Percentiles rank a stretch among this genome's conserved stretches.
phyloP scores from a whole-genome alignment of 306 rosid genomes.

The Quercus aquifolioides region DNA sequence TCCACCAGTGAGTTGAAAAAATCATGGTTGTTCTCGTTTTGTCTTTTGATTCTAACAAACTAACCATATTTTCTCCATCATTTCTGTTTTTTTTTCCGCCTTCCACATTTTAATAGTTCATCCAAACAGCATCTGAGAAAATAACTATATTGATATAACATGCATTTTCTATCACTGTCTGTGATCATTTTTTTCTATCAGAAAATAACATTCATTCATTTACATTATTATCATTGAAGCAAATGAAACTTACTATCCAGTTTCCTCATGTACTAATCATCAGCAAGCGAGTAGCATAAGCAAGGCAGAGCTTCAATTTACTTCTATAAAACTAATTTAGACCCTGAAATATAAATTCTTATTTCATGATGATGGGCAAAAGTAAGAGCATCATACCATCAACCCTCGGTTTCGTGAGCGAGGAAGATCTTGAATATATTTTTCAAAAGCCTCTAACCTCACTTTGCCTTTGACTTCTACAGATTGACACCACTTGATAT shows the following conservation, averaged over 20 bases:
- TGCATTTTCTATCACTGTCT: neutral
- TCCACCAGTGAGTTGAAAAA: neutral
- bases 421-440: constrained; percentile 29
- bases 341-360: neutral
- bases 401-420: constrained; percentile 23
- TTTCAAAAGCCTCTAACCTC: constrained; percentile 22
- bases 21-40: neutral
- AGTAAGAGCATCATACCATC: constrained; percentile 17
- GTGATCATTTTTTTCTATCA: neutral
- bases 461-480: constrained; percentile 34
- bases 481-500: constrained; percentile 21
- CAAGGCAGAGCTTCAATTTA: neutral
- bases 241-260: neutral
- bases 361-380: neutral
- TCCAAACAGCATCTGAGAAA: neutral
- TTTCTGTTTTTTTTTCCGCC: neutral
- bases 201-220: neutral
- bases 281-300: neutral
- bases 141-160: neutral
- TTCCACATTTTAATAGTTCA: neutral
- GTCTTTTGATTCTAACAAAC: neutral
- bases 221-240: neutral
- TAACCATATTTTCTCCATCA: neutral
- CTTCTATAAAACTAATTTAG: neutral
- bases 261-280: neutral